Conservation (phyloP, 2,329 filamentous ascomycete species). For the Scytalidium lignicola region DNA sequence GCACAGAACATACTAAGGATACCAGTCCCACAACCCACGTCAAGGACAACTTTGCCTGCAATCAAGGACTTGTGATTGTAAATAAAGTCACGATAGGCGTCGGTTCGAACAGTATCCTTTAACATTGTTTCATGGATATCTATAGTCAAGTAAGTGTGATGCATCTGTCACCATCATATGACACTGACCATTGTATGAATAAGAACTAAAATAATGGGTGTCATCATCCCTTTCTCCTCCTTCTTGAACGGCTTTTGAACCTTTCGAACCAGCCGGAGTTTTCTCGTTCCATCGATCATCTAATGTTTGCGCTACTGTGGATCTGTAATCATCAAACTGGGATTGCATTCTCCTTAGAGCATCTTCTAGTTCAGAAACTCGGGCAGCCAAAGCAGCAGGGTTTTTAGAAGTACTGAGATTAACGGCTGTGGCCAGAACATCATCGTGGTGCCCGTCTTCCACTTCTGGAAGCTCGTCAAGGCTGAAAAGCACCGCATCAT, state of each 20-base stretch:
- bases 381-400: conserved; percentile 22
- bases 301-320: conserved; percentile 33
- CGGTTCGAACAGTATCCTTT: conserved; percentile 81
- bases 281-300: conserved; percentile 33
- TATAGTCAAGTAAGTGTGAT: conserved; percentile 27
- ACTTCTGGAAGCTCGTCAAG: conserved; percentile 69
- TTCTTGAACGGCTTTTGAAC: conserved; percentile 33
- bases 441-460: conserved; percentile 27
- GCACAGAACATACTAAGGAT: conserved; percentile 95
- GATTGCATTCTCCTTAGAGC: conserved; percentile 32
- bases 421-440: conserved; percentile 21
- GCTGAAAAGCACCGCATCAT: conserved; percentile 83
- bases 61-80: conserved; percentile 88
- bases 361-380: conserved; percentile 33
- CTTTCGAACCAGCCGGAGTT: conserved; percentile 41
- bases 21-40: conserved; percentile 83
- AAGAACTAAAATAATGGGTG: conserved; percentile 58
- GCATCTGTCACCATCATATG: conserved; percentile 1
- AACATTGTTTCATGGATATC: conserved; percentile 96
- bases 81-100: conserved; percentile 91
- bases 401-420: conserved; percentile 14
- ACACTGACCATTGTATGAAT: conserved; percentile 57
- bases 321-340: conserved; percentile 35
- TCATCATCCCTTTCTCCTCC: conserved; percentile 45
- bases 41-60: conserved; percentile 78